phyloP scores from a whole-genome alignment of 306 rosid genomes.

The Trifolium repens region DNA sequence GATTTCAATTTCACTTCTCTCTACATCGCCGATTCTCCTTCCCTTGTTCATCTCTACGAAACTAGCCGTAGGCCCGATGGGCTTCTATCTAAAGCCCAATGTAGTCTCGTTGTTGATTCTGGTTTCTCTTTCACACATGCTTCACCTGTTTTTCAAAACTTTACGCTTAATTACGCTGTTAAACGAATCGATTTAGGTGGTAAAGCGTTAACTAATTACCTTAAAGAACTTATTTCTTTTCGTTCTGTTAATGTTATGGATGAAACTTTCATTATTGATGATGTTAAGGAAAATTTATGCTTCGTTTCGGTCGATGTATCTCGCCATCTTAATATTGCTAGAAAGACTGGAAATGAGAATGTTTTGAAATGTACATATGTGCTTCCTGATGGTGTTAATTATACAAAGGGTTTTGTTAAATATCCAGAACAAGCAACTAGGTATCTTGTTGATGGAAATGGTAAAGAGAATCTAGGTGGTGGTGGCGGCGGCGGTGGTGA shows the following conservation, averaged over 20 bases:
- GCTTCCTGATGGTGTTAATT: conserved; percentile 83
- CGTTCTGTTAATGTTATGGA: conserved; percentile 89
- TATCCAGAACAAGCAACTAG: conserved; percentile 68
- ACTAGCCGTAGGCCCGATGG: conserved; percentile 69
- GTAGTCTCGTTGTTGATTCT: conserved; percentile 89
- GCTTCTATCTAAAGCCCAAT: conserved; percentile 71
- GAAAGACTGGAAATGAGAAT: conserved; percentile 75
- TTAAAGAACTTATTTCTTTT: conserved; percentile 87
- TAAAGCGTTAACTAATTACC: conserved; percentile 84
- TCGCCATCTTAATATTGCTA: conserved; percentile 71
- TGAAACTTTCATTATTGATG: conserved; percentile 84
- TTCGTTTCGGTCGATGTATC: conserved; percentile 76
- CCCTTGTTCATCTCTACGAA: conserved; percentile 83
- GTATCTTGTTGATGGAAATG: conserved; percentile 53
- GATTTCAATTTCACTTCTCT: conserved; percentile 79
- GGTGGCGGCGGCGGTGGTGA: conserved; percentile 5
- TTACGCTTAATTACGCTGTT: conserved; percentile 71
- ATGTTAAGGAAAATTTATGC: conserved; percentile 94
- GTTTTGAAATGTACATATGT: conserved; percentile 79
- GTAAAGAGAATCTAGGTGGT: conserved; percentile 26
- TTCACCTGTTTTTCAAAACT: conserved; percentile 86
- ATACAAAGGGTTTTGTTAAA: conserved; percentile 81
- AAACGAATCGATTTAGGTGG: conserved; percentile 91
- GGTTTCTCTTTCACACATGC: conserved; percentile 95
- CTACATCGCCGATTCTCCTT: conserved; percentile 72